Evolutionary conservation across 2,329 filamentous ascomycete genomes (phyloP), one percentile per base, ranked within the genome.

Genomic region (Pseudogymnoascus sp.): DNA sequence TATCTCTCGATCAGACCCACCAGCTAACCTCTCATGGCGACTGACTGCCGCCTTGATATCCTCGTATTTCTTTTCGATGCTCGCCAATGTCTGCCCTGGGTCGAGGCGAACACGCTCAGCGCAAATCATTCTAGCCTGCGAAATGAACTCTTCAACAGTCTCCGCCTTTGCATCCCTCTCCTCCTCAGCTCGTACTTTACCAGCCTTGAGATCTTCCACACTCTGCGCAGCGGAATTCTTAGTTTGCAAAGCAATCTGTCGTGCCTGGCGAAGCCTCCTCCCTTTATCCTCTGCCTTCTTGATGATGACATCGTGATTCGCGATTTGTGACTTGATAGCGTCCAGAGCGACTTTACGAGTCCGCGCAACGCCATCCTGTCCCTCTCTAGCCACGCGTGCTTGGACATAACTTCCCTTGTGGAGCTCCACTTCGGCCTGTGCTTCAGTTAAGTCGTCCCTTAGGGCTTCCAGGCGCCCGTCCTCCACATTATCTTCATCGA

Each of bases 401-500:
- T 79, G 77, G 18, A 81, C 84, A 66, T 82, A 87, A 63, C 86
- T 81, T 11, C 75, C 70, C 71, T 86, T 81, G 25, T 82, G 77
- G 58, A 81, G 78, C 1, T 80, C 75, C 21, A 77, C 70, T 41
- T 77, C 71, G 11, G 75, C 74, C 65, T 80, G 73, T 2, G 73
- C 72, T 6, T 86, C 83, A 62, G 78, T 75, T 1, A 96, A 79
- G 58, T 84, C 78, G 14, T 78, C 74, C 62, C 82, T 82, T 1
- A 91, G 77, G 11, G 77, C 76, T 52, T 86, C 81, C 0, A 93
- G 77, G 61, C 81, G 81, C 55, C 83, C 86, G 70, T 91, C 90
- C 62, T 86, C 84, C 2, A 88, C 87, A 64, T 89, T 83, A 55
- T 84, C 83, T 25, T 77, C 80, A 65, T 91, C 86, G 40, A 96